Conservation (phyloP, 2,329 filamentous ascomycete genomes). For the Furcasterigmium furcatum region DNA sequence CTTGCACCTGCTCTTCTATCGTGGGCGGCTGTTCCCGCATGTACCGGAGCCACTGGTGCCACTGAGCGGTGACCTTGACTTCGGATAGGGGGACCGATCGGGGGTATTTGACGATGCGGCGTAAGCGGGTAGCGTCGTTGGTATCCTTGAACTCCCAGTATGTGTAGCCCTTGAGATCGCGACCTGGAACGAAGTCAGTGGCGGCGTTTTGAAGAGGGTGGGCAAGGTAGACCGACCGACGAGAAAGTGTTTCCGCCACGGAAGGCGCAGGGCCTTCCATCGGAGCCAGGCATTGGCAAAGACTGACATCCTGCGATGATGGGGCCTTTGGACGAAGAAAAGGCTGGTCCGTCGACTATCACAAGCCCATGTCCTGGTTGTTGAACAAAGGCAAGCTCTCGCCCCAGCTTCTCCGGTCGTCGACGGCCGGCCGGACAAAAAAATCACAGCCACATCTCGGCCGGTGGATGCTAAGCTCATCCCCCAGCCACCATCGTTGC, state of each 20-base stretch:
- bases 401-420: no score
- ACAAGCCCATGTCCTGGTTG: no score
- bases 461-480: not conserved
- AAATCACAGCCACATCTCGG: conserved; percentile 11
- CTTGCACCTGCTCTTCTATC: conserved; percentile 52
- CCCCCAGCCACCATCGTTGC: conserved; percentile 9
- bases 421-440: no score
- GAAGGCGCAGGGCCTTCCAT: conserved; percentile 61
- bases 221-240: conserved; percentile 42
- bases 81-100: conserved; percentile 49
- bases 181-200: conserved; percentile 37
- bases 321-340: not conserved
- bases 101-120: conserved; percentile 61
- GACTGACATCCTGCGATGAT: conserved; percentile 7
- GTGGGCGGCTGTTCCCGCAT: conserved; percentile 52
- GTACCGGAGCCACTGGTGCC: conserved; percentile 69
- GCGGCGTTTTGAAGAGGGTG: not conserved
- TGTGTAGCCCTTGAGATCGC: conserved; percentile 64
- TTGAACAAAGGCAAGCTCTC: no score
- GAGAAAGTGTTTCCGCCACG: conserved; percentile 62
- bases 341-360: no score
- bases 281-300: conserved; percentile 44
- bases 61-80: conserved; percentile 56
- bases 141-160: conserved; percentile 65
- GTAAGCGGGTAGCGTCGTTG: conserved; percentile 44